Base-by-base conservation (phyloP, 208 protist genomes). In the Crithidia expoeki region DNA sequence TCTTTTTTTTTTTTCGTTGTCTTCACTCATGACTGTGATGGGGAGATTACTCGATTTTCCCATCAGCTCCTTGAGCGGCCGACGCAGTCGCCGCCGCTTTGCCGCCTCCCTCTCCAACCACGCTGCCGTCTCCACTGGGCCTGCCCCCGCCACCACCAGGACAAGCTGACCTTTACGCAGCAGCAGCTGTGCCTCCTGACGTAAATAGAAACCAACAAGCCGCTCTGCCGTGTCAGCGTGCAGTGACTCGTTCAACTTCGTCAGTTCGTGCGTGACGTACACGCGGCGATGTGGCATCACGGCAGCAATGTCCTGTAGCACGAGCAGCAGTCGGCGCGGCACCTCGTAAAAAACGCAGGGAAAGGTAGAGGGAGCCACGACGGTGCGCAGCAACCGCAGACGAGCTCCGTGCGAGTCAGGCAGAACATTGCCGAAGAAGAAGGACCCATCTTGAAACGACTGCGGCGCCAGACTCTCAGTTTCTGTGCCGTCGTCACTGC, bases 331-430 rank as follows among this genome's bases (percentile, higher is more conserved):
- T 25, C 93, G 86, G 0, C 85, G 83, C n/a, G 93, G 93, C 17
- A 94, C 68, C 68, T 97, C 93, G 72, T 94, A 97, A 66, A 97
- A 95, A 12, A 97, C 79, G 58, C 90, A 94, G 12, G 90, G 88
- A 69, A 80, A 80, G 14, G 68, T 78, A 16, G 85, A 84, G 14
- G 85, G 71, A 2, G 79, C 85, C 25, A 95, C 87, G 28, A 81
- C 65, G 36, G 73, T 75, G 27, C 87, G 87, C 47, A 97, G 78
- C 40, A 93, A 62, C 0, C 84, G 85, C 36, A 94, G 80, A 4
- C 93, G 84, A 14, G 73, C 84, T 10, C 81, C 84, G 65, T 89
- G 78, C 16, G 81, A 80, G 21, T 85, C 78, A 33, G 88, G 89
- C 38, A 97, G 70, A 30, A 94, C 76, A 63, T 94, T 93, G 47